phyloP scores from a whole-genome alignment of 345 rosid genomes.

The Citrus sinensis region DVS_A1.0 CM039164.1:24793501-24794000 shows the following conservation, averaged over 20 bases:
- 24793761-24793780: too few species aligned
- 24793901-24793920: too few species aligned
- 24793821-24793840: too few species aligned
- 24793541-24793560: background rate
- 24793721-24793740: conserved; percentile 33
- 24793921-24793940: background rate
- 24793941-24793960: background rate
- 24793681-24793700: conserved; percentile 63
- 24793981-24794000: conserved; percentile 43
- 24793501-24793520: conserved; percentile 34
- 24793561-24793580: background rate
- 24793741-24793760: too few species aligned
- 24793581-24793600: background rate
- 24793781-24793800: too few species aligned
- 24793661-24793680: conserved; percentile 59
- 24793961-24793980: background rate
- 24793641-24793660: conserved; percentile 30
- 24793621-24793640: background rate
- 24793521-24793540: background rate
- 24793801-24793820: too few species aligned
- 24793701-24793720: conserved; percentile 57
- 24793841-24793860: too few species aligned
- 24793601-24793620: background rate
- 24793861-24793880: too few species aligned
- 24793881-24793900: too few species aligned